Conservation (phyloP, 2,329 filamentous ascomycete species). For the Penicillium palitans region DNA sequence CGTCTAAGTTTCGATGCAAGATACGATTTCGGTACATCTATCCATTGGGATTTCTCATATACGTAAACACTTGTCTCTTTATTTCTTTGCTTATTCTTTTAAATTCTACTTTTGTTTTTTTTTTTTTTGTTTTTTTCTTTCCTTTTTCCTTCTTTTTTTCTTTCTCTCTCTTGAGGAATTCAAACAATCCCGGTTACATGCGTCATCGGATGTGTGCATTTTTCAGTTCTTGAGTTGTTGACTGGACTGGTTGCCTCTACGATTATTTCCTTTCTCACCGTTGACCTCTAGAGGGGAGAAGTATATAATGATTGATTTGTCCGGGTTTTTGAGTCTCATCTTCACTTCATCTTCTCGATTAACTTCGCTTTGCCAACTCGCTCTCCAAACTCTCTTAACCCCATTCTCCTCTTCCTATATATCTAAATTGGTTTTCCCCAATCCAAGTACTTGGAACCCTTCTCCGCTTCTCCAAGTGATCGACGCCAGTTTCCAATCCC, state of each 20-base stretch:
- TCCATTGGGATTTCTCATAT: background rate
- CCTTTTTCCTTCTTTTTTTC: background rate
- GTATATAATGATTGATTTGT: conserved; percentile 2
- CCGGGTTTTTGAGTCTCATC: background rate
- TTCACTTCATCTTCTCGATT: background rate
- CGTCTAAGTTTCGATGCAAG: background rate
- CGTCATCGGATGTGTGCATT: background rate
- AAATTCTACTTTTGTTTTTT: background rate
- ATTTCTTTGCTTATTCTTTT: background rate
- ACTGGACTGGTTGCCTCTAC: background rate
- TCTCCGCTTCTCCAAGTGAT: conserved; percentile 23
- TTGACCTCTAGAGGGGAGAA: background rate
- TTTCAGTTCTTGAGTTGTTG: background rate
- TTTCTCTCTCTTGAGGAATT: background rate
- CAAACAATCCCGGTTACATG: background rate
- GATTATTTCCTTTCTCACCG: background rate
- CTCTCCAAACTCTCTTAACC: background rate
- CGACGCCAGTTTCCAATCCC: conserved; percentile 20
- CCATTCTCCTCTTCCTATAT: background rate
- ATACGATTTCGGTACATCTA: background rate
- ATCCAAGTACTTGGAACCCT: conserved; percentile 6
- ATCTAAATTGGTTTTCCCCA: background rate
- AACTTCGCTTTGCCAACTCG: background rate
- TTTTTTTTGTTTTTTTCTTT: background rate
- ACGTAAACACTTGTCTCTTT: background rate